Evolutionary conservation across 805 yeast genomes (phyloP), one percentile per base, ranked within the genome.

Genomic region (Metschnikowia orientalis): DNA sequence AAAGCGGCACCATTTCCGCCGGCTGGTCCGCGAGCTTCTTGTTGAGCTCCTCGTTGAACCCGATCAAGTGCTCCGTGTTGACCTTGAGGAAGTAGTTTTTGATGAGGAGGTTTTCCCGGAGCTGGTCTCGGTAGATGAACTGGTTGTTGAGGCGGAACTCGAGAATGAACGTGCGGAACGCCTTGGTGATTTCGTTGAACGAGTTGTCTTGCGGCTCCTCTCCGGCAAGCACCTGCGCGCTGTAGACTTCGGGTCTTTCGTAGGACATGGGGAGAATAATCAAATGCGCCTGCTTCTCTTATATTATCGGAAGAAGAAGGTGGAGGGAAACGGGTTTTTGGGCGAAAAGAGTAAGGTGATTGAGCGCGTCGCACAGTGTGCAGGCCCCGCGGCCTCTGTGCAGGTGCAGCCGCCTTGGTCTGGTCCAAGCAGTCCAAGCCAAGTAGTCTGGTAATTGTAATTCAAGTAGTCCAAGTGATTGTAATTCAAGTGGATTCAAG

Each of bases 211-310:
- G 71, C 2, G 77, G 68, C 14, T 81, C 77, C 43, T 82, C 89
- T 11, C 92, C 90, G n/a, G 92, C 90, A 35, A 87, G 72, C 23
- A 87, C 96, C 13, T 81, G 80, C 4, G 97, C 89, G 29, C 81
- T 69, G 51, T 72, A 83, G 3, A 74, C 67, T 35, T 79, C 89
- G 11, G 84, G 75, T 65, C 82, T 71, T 57, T 81, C 88, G 60
- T 75, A 81, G 2, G 88, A 79, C 89, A 81, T 81, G 28, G 19
- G 13, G 21, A 17, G 23, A 7, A 13, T 18, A n/a, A n/a, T n/a
- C n/a, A n/a, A n/a, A n/a, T n/a, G n/a, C n/a, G n/a, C n/a, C n/a
- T n/a, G n/a, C n/a, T n/a, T 1, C n/a, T 6, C 1, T 16, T 11
- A 10, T 26, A 20, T 10, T 21, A 8, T 18, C 14, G 25, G 5